Evolutionary conservation across 352 stramenopile species (phyloP).

Genomic region (Phytophthora lateralis): DNA sequence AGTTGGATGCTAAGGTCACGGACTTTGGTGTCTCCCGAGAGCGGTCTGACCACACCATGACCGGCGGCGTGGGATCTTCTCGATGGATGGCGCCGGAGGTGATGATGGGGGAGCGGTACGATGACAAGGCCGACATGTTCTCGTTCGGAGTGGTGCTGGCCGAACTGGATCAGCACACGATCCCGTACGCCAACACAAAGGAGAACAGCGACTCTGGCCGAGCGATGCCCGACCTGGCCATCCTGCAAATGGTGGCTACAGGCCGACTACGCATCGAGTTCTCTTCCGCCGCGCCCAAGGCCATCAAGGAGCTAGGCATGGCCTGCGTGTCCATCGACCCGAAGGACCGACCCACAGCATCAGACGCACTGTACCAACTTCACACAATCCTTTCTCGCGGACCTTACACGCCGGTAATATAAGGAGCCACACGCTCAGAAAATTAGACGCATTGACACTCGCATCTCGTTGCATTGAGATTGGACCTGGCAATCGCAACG

Average conservation of each 20-base stretch:
- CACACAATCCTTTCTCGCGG: slow-evolving; percentile 37
- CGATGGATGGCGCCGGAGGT: slow-evolving; percentile 55
- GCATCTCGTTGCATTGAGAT: neutral
- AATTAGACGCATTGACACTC: slow-evolving; percentile 15
- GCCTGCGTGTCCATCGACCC: slow-evolving; percentile 48
- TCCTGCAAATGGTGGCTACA: slow-evolving; percentile 54
- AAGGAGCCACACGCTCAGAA: slow-evolving; percentile 17
- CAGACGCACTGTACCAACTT: slow-evolving; percentile 48
- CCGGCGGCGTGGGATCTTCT: slow-evolving; percentile 41
- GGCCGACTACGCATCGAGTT: slow-evolving; percentile 48
- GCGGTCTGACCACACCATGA: slow-evolving; percentile 41
- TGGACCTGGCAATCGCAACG: neutral
- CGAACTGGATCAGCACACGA: slow-evolving; percentile 40
- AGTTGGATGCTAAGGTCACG: slow-evolving; percentile 38
- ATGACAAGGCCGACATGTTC: slow-evolving; percentile 55
- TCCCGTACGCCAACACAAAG: slow-evolving; percentile 40
- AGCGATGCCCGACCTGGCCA: slow-evolving; percentile 38
- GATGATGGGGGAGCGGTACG: slow-evolving; percentile 49
- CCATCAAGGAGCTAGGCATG: slow-evolving; percentile 36
- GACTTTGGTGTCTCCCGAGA: slow-evolving; percentile 49
- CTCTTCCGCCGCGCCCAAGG: slow-evolving; percentile 23
- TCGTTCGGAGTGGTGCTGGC: slow-evolving; percentile 51
- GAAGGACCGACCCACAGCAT: slow-evolving; percentile 37
- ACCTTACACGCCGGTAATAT: slow-evolving; percentile 27
- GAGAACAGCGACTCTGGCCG: slow-evolving; percentile 27